Evolutionary conservation across 2,329 filamentous ascomycete species (phyloP), one percentile per base, ranked within the genome.

Genomic region (Dactylellina cionopaga): DNA sequence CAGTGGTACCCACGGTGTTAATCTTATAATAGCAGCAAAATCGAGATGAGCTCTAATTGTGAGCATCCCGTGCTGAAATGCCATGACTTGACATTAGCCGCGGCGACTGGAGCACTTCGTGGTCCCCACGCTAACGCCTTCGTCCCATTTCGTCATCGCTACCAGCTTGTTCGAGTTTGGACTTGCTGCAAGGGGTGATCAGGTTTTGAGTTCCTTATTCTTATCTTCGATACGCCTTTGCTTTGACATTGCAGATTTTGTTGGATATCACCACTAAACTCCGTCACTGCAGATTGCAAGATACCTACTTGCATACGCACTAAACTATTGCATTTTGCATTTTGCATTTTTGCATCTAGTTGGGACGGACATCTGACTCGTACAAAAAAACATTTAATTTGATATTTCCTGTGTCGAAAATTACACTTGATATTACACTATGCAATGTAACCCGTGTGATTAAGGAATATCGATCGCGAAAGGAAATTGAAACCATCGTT

Each of bases 101-200:
- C 37, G 19, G 35, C 19, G 55, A 29, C 24, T 35, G 31, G 15
- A 13, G n/a, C n/a, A n/a, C n/a, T n/a, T n/a, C 3, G 3, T 54
- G 25, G 27, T 52, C 43, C 46, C 59, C 59, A 49, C 51, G 62
- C 59, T 64, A 66, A 27, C 31, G 17, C 19, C 11, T 27, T n/a
- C 41, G 11, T 19, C 11, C n/a, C 19, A n/a, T n/a, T 19, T 22
- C 19, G 41, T 19, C 15, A 9, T 2, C 44, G 33, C 33, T 43
- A 27, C 46, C 19, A 43, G 33, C 10, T n/a, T n/a, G n/a, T n/a
- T n/a, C n/a, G n/a, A n/a, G n/a, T n/a, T n/a, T n/a, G n/a, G n/a
- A n/a, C n/a, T n/a, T 33, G 33, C 51, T 66, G 62, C 62, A 66
- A 66, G 62, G 62, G 62, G 49, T 43, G 44, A 7, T 24, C 22